These are phyloP conservation scores for Colletotrichum liriopes DNA, from an alignment of 2,329 filamentous ascomycete genomes.

Conservation along the genomic window DNA sequence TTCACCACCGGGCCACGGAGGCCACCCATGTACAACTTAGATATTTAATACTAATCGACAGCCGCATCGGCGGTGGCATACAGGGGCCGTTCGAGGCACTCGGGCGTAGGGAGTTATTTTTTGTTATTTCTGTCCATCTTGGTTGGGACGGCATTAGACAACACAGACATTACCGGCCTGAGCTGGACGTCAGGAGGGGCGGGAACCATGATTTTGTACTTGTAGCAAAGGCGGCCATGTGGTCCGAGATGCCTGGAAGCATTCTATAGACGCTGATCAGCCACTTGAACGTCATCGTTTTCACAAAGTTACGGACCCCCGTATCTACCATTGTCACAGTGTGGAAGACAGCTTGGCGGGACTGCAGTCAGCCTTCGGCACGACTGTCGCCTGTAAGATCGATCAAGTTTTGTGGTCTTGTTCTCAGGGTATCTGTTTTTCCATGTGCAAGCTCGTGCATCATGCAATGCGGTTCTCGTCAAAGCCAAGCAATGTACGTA, in stretches of 20 bases:
- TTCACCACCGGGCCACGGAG: neutral
- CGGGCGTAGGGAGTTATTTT: conserved; percentile 6
- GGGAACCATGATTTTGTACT: neutral
- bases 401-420: no score
- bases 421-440: neutral
- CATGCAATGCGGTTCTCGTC: neutral
- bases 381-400: no score
- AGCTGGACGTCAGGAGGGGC: neutral
- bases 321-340: no score
- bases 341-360: no score
- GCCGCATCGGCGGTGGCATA: neutral
- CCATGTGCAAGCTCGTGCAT: neutral
- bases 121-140: neutral
- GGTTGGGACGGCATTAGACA: neutral
- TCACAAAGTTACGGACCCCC: neutral
- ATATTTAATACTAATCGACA: neutral
- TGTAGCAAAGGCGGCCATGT: neutral
- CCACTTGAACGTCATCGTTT: neutral
- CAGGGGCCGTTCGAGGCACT: neutral
- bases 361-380: neutral
- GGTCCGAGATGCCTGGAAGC: no score
- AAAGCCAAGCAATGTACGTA: neutral
- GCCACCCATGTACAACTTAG: neutral
- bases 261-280: neutral
- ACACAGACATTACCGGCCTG: neutral